These are phyloP conservation scores for Pseudogymnoascus sp. DNA, from an alignment of 2,329 filamentous ascomycete genomes.

Conservation along the genomic window DNA sequence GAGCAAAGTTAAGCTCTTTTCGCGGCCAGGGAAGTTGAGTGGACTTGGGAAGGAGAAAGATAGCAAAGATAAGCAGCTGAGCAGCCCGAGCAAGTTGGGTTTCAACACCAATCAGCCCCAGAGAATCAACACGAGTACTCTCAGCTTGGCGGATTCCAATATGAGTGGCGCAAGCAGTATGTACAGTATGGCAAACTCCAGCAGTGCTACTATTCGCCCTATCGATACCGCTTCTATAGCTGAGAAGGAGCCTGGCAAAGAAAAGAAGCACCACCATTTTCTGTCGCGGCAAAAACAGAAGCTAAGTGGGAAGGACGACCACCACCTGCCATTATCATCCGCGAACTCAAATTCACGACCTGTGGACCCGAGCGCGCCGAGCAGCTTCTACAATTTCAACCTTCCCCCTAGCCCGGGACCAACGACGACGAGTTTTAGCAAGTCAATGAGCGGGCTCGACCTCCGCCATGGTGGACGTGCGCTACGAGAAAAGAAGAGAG, in stretches of 20 bases:
- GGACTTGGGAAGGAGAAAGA: constrained; percentile 58
- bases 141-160: constrained; percentile 53
- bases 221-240: constrained; percentile 34
- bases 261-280: constrained; percentile 74
- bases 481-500: constrained; percentile 71
- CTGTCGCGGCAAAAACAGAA: constrained; percentile 73
- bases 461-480: constrained; percentile 69
- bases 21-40: constrained; percentile 62
- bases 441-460: constrained; percentile 74
- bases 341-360: constrained; percentile 69
- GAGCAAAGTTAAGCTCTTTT: constrained; percentile 75
- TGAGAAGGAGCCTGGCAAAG: constrained; percentile 49
- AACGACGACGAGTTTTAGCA: constrained; percentile 59
- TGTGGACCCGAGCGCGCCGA: constrained; percentile 65
- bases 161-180: constrained; percentile 50
- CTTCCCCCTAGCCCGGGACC: constrained; percentile 64
- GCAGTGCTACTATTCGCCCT: constrained; percentile 67
- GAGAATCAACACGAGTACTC: constrained; percentile 61
- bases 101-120: constrained; percentile 36
- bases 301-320: constrained; percentile 63
- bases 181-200: constrained; percentile 69
- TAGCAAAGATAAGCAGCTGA: constrained; percentile 55
- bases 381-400: constrained; percentile 71
- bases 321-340: constrained; percentile 63
- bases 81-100: constrained; percentile 64